Conservation (phyloP, 352 stramenopile species). For the Globisporangium paddicum region DNA sequence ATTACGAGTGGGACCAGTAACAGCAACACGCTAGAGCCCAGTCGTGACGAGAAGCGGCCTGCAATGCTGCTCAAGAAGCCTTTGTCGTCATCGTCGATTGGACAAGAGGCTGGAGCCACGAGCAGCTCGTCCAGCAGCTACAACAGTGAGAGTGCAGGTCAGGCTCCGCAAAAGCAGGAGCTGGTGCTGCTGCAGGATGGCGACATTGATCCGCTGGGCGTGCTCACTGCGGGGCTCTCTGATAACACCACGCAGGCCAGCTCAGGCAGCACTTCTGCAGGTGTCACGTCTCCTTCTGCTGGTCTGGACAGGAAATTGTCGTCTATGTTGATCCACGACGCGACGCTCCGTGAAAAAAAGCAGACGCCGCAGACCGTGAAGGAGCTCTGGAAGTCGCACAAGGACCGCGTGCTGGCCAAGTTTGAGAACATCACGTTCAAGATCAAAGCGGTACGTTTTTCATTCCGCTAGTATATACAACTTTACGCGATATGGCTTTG, state of each 20-base stretch:
- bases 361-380: slow-evolving; percentile 36
- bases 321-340: slow-evolving; percentile 2
- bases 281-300: neutral
- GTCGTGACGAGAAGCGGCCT: slow-evolving; percentile 3
- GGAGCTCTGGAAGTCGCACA: slow-evolving; percentile 60
- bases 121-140: neutral
- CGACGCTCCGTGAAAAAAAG: neutral
- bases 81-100: neutral
- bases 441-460: slow-evolving; percentile 55
- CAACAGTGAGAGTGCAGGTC: neutral
- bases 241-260: slow-evolving; percentile 2
- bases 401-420: slow-evolving; percentile 57
- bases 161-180: slow-evolving; percentile 19
- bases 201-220: slow-evolving; percentile 66
- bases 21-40: neutral
- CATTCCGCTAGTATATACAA: neutral
- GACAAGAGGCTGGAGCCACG: neutral
- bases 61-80: neutral
- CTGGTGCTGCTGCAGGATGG: slow-evolving; percentile 61
- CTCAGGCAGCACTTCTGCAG: neutral
- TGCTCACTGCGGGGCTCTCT: slow-evolving; percentile 31
- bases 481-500: neutral
- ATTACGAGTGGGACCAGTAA: neutral
- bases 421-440: slow-evolving; percentile 64
- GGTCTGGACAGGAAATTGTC: slow-evolving; percentile 2